These are phyloP conservation scores for Epithemia pelagica DNA, from an alignment of 108 stramenopile species.

Conservation along the genomic window DNA sequence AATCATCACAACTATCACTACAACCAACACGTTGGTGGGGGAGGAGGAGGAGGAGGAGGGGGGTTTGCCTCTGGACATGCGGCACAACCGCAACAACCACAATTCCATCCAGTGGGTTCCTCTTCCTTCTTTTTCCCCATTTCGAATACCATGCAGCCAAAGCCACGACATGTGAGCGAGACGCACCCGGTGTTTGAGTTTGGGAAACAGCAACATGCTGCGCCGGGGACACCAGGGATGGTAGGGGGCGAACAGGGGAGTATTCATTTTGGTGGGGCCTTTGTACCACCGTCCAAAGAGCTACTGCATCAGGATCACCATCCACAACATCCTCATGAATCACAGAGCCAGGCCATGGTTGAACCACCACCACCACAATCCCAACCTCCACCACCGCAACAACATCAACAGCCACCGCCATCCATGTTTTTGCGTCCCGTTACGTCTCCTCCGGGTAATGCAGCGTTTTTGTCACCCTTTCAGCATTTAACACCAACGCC, in stretches of 20 bases:
- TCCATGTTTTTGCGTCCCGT: conserved; percentile 6
- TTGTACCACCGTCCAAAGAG: conserved; percentile 35
- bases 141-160: conserved; percentile 29
- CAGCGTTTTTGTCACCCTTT: neutral
- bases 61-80: neutral
- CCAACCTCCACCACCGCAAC: neutral
- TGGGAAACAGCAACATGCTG: conserved; percentile 6
- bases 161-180: conserved; percentile 17
- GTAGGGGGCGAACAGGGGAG: neutral
- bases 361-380: neutral
- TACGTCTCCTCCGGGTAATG: neutral
- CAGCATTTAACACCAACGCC: neutral
- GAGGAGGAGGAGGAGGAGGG: neutral
- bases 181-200: conserved; percentile 12
- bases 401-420: conserved; percentile 11
- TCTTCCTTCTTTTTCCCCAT: neutral
- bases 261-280: conserved; percentile 44
- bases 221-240: conserved; percentile 8
- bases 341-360: neutral
- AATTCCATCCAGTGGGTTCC: neutral
- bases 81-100: conserved; percentile 1
- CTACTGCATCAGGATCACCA: conserved; percentile 6
- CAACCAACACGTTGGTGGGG: neutral
- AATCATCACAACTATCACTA: neutral
- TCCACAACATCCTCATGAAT: neutral